Evolutionary conservation across 164 flowering plant species (phyloP), one percentile per base, ranked within the genome.

Genomic region (Piper betle): DNA sequence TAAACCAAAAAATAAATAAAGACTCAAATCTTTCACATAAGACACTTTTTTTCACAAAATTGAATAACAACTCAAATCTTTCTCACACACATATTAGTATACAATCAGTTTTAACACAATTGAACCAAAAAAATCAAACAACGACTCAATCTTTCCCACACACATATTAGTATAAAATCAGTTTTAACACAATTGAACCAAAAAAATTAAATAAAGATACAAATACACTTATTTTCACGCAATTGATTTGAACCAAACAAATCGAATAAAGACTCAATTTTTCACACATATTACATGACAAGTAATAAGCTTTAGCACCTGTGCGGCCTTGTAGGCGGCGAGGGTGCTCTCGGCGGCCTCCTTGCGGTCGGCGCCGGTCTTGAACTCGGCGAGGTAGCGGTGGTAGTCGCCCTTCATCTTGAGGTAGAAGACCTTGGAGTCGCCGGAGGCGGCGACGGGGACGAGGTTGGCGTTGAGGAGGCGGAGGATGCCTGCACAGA

Each of bases 371-470:
- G 52, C 55, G 55, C 61, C 66, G 42, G 42, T 64, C 61, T 64
- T 64, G 66, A 64, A 55, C 60, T 64, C 66, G 9, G 66, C 66
- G 53, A 64, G 60, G 55, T 64, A 64, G 3, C 66, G 61, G 7
- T 57, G 60, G 55, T 64, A 64, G 42, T 64, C 66, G 25, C 66
- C 66, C 61, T 64, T 64, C 66, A 64, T 64, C 61, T 64, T 55
- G 66, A 64, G 59, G 61, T 64, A 64, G 42, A 64, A 64, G 55
- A 57, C 66, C 66, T 64, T 64, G 55, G 66, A 55, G 39, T 64
- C 66, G 15, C 41, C 60, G 52, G 54, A 10, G 53, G 53, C 18
- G n/a, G 66, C 66, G 52, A 60, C 19, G 53, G 66, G 61, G 50
- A 64, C 37, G 55, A 64, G 66, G 52, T 53, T 53, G 15, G 66